phyloP scores from a whole-genome alignment of 2,329 filamentous ascomycete species.

The Ophidiomyces ophidiicola region DNA sequence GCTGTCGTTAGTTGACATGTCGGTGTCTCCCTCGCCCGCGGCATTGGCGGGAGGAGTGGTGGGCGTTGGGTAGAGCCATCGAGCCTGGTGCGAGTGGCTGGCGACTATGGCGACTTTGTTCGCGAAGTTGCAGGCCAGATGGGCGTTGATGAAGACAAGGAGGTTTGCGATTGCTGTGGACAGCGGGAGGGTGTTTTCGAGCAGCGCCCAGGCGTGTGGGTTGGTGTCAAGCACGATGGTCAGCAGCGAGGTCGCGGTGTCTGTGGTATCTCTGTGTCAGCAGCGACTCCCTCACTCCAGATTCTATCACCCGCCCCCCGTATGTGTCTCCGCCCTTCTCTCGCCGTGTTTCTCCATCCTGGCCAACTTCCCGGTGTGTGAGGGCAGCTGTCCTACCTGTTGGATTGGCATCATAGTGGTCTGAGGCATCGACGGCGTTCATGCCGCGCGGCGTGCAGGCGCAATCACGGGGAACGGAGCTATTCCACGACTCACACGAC shows the following conservation, averaged over 20 bases:
- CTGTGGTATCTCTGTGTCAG: constrained; percentile 18
- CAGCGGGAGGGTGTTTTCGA: constrained; percentile 62
- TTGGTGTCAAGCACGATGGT: constrained; percentile 93
- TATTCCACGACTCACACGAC: too few species aligned
- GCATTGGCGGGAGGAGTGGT: constrained; percentile 6
- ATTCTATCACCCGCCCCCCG: too few species aligned
- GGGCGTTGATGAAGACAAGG: constrained; percentile 92
- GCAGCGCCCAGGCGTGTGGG: constrained; percentile 78
- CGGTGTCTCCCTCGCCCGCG: constrained; percentile 39
- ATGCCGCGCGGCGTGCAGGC: constrained; percentile 29
- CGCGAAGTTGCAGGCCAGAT: constrained; percentile 82
- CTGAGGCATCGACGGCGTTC: constrained; percentile 54
- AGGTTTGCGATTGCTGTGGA: constrained; percentile 76
- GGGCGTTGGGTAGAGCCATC: constrained; percentile 72
- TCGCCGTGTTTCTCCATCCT: too few species aligned
- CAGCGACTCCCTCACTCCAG: too few species aligned
- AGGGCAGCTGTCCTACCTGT: constrained; percentile 32
- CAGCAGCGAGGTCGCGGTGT: constrained; percentile 60
- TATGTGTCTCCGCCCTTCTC: too few species aligned
- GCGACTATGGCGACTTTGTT: constrained; percentile 90
- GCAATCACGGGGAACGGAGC: neutral
- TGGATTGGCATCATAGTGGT: constrained; percentile 40
- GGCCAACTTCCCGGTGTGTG: too few species aligned
- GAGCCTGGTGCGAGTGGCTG: constrained; percentile 71
- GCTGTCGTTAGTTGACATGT: constrained; percentile 38